Base-by-base conservation (phyloP, 345 rosid genomes). In the Pugionium cornutum region DNA sequence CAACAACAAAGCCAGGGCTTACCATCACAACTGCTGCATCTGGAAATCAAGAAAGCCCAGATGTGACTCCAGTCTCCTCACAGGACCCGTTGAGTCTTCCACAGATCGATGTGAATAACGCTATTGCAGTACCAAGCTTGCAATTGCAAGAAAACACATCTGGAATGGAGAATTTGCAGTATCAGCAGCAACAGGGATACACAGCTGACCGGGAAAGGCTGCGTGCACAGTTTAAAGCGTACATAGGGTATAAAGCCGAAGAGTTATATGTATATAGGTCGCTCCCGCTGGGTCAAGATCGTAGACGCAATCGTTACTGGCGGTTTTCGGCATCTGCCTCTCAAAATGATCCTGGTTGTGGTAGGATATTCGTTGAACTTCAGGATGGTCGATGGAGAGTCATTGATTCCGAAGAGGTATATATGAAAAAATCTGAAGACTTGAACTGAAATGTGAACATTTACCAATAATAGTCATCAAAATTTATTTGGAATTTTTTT, bases 271-370 rank as follows among this genome's bases (percentile, higher is more conserved):
- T 76, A 8, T 85, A 80, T 58, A 83, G 96, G 61, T 91, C 97
- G 53, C 78, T 88, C 79, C 97, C 97, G 11, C 78, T 91, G 11
- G 97, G 97, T 66, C 89, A 79, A 78, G 97, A 91, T 80, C 87
- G 97, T 48, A 81, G 97, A 57, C 94, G 82, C 37, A 91, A 88
- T 64, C 81, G 97, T 2, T 91, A 91, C 64, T 91, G 97, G 97
- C 94, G 76, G 51, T 91, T 91, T 78, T 74, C 83, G 18, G 77
- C 90, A 47, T 91, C 94, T 1, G 59, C 83, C 25, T 91, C 98
- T 48, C 26, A 50, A 62, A 80, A 75, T 76, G 96, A 91, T 81
- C 98, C 94, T 37, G 88, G 96, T 51, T 81, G 88, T 77, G 98
- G 94, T 50, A 82, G 98, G 73, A 81, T 91, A 58, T 88, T 91